Conservation (phyloP, 345 rosid species). For the Nasturtium officinale region DNA sequence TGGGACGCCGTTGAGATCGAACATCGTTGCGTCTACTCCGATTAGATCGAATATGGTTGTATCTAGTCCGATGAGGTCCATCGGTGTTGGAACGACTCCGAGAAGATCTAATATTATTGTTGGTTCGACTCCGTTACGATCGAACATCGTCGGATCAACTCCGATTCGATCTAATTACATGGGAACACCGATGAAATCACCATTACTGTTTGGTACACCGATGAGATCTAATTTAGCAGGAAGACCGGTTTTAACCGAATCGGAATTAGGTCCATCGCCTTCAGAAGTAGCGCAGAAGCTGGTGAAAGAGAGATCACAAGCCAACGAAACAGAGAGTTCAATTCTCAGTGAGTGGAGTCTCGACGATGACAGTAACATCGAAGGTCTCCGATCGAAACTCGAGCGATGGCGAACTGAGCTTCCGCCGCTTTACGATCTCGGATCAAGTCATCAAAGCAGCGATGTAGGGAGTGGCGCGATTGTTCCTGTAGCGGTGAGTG, state of each 20-base stretch:
- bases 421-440: slow-evolving; percentile 62
- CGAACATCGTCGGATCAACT: slow-evolving; percentile 35
- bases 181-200: slow-evolving; percentile 43
- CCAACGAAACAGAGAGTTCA: slow-evolving; percentile 56
- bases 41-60: slow-evolving; percentile 32
- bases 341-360: slow-evolving; percentile 55
- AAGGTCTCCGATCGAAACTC: slow-evolving; percentile 78
- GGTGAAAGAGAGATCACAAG: slow-evolving; percentile 47
- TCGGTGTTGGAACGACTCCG: slow-evolving; percentile 33
- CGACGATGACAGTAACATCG: slow-evolving; percentile 61
- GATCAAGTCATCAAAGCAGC: slow-evolving; percentile 48
- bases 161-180: slow-evolving; percentile 38
- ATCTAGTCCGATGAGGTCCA: slow-evolving; percentile 39
- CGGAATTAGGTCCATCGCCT: slow-evolving; percentile 84
- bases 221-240: slow-evolving; percentile 43
- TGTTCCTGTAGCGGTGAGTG: slow-evolving; percentile 19
- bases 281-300: slow-evolving; percentile 78
- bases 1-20: slow-evolving; percentile 44
- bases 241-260: slow-evolving; percentile 51
- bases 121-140: slow-evolving; percentile 34
- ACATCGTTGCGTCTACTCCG: slow-evolving; percentile 38
- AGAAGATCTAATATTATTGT: slow-evolving; percentile 31
- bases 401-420: slow-evolving; percentile 83
- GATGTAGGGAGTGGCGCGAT: slow-evolving; percentile 5
- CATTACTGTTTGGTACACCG: slow-evolving; percentile 39